Evolutionary conservation across 768 basidiomycete genomes (phyloP).

Genomic region (Phylloporus sp.): DNA sequence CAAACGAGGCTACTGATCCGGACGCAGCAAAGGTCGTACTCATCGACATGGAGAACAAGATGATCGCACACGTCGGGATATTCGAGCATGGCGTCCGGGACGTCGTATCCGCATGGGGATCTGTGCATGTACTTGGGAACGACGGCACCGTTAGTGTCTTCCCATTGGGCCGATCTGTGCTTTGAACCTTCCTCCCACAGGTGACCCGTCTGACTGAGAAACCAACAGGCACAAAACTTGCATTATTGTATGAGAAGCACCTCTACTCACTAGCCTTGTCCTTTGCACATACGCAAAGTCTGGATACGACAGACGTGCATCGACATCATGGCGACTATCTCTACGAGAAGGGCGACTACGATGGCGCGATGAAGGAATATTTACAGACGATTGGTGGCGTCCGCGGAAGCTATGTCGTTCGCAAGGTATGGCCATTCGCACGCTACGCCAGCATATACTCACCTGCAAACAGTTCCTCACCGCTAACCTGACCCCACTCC

Average conservation of each 20-base stretch:
- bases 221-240: conserved; percentile 79
- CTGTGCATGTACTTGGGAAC: conserved; percentile 73
- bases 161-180: background rate
- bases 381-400: conserved; percentile 84
- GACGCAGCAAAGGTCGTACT: conserved; percentile 81
- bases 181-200: conserved; percentile 30
- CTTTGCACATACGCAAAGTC: conserved; percentile 73
- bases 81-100: conserved; percentile 83
- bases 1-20: conserved; percentile 37
- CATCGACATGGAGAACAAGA: conserved; percentile 89
- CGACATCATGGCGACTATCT: conserved; percentile 88
- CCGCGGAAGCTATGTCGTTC: conserved; percentile 93
- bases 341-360: conserved; percentile 88
- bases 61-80: conserved; percentile 78
- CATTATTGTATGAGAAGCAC: conserved; percentile 77
- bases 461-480: conserved; percentile 73
- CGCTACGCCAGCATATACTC: background rate
- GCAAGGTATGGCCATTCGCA: conserved; percentile 62
- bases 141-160: conserved; percentile 62
- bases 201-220: conserved; percentile 70
- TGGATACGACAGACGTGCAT: conserved; percentile 89
- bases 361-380: conserved; percentile 90
- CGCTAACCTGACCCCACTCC: conserved; percentile 91
- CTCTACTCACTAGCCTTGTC: conserved; percentile 78
- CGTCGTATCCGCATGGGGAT: conserved; percentile 77